Evolutionary conservation across 371 early-diverging fungal species (phyloP).

Genomic region (Caulochytrium protostelioides): DNA sequence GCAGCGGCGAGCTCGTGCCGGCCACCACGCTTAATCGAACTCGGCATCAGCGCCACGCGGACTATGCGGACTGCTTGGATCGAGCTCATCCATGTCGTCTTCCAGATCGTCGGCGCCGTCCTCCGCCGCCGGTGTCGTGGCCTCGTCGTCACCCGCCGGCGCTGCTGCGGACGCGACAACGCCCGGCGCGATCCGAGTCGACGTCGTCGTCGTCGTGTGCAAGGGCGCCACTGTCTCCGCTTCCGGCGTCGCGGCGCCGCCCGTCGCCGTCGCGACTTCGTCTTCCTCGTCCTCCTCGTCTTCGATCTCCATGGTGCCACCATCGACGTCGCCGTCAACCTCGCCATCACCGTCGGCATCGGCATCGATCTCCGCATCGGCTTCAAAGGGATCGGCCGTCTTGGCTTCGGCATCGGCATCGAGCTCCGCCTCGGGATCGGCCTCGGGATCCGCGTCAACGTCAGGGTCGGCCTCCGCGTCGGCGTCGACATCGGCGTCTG

Average conservation of each 20-base stretch:
- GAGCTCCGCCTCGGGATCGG: constrained; percentile 1
- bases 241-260: not conserved
- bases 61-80: no score
- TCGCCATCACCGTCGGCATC: not conserved
- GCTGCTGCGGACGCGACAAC: not conserved
- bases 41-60: no score
- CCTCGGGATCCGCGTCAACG: no score
- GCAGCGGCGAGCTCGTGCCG: not conserved
- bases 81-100: not conserved
- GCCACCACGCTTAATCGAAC: no score
- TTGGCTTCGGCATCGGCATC: constrained; percentile 9
- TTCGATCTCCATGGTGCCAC: constrained; percentile 4
- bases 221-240: not conserved
- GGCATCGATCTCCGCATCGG: not conserved
- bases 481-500: no score
- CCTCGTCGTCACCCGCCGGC: not conserved
- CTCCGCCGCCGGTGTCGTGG: not conserved
- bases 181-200: constrained; percentile 1
- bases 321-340: constrained; percentile 6
- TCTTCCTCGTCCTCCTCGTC: constrained; percentile 1
- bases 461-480: no score
- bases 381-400: not conserved
- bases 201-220: constrained; percentile 1
- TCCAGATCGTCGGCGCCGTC: not conserved
- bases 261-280: not conserved